Evolutionary conservation across 345 rosid species (phyloP).

Genomic region (Boechera divaricarpa): DNA sequence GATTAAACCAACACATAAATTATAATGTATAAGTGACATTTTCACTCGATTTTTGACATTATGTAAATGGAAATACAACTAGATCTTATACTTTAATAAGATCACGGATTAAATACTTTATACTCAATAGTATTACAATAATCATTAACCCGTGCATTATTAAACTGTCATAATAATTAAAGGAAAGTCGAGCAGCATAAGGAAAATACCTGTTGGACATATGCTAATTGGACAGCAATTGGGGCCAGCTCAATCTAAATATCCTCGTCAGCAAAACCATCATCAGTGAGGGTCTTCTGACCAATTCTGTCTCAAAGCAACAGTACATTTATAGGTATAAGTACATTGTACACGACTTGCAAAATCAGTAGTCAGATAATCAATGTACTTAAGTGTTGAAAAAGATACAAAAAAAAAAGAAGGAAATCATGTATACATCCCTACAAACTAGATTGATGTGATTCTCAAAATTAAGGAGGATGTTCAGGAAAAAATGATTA

Average conservation of each 20-base stretch:
- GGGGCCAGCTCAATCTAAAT: slow-evolving; percentile 92
- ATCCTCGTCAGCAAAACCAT: slow-evolving; percentile 73
- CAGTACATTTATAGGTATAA: neutral
- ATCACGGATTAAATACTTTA: no score
- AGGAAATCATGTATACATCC: neutral
- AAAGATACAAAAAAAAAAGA: neutral
- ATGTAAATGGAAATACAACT: no score
- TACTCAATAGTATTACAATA: no score
- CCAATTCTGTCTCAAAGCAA: slow-evolving; percentile 68
- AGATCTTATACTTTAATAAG: no score
- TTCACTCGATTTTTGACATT: no score
- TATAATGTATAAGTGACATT: no score
- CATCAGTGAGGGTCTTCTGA: slow-evolving; percentile 83
- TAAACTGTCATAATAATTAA: neutral
- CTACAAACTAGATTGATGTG: neutral
- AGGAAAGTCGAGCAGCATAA: slow-evolving; percentile 9
- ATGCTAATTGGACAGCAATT: slow-evolving; percentile 83
- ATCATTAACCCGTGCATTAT: no score
- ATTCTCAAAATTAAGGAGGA: neutral
- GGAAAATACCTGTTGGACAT: slow-evolving; percentile 76
- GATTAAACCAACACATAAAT: no score
- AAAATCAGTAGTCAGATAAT: slow-evolving; percentile 1
- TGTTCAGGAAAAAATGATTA: no score
- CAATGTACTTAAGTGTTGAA: neutral
- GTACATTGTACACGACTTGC: slow-evolving; percentile 21